phyloP scores from a whole-genome alignment of 768 basidiomycete species.

The Termitomyces sp. region DNA sequence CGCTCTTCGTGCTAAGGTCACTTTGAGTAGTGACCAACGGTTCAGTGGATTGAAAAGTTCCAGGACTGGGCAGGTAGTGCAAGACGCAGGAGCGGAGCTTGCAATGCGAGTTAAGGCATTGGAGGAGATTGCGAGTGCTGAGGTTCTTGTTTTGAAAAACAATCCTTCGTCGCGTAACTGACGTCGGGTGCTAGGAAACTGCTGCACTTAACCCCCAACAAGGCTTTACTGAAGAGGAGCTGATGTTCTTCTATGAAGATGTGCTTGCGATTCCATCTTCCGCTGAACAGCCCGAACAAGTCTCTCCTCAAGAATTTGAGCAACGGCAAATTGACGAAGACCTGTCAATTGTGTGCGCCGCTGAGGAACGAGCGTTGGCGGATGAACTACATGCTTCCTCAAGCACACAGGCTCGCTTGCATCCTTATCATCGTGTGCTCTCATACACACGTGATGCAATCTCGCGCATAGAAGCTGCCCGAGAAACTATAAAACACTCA shows the following conservation, averaged over 20 bases:
- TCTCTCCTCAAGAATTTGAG: slow-evolving; percentile 7
- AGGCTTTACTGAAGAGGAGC: slow-evolving; percentile 36
- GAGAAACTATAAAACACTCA: slow-evolving; percentile 12
- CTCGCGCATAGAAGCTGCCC: slow-evolving; percentile 25
- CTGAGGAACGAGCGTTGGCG: slow-evolving; percentile 22
- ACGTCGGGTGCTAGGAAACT: slow-evolving; percentile 19
- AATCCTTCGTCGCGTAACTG: neutral
- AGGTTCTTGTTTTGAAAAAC: slow-evolving; percentile 15
- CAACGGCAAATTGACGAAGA: slow-evolving; percentile 25
- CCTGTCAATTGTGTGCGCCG: slow-evolving; percentile 22
- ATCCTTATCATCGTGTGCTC: slow-evolving; percentile 28
- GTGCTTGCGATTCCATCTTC: slow-evolving; percentile 28
- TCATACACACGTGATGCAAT: slow-evolving; percentile 27
- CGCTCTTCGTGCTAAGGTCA: neutral
- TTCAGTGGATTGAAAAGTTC: neutral
- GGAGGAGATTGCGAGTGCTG: slow-evolving; percentile 26
- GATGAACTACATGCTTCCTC: slow-evolving; percentile 1
- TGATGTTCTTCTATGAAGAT: slow-evolving; percentile 37
- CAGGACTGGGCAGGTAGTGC: slow-evolving; percentile 9
- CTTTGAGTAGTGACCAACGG: slow-evolving; percentile 1
- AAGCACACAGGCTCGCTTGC: neutral
- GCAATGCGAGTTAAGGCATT: slow-evolving; percentile 30
- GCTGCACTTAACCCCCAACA: slow-evolving; percentile 23
- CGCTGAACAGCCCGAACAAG: slow-evolving; percentile 4
- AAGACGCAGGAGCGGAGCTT: slow-evolving; percentile 21